Evolutionary conservation across 257 asterid species (phyloP).

Genomic region (Capsicum chinense): DNA sequence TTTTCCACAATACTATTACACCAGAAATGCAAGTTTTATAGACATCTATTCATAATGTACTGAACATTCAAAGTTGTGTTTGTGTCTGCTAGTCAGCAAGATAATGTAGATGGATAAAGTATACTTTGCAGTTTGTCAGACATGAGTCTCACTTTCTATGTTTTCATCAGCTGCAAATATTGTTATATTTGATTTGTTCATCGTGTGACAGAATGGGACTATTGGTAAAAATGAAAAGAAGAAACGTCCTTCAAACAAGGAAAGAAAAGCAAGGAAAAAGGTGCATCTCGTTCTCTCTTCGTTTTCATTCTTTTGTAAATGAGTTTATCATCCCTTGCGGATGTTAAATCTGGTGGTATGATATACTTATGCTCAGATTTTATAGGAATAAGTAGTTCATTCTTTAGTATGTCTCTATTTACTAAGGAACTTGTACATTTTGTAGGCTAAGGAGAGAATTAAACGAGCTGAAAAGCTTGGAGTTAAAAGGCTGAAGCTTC

Average conservation of each 20-base stretch:
- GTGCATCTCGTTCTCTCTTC: slow-evolving; percentile 37
- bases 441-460: slow-evolving; percentile 70
- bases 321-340: slow-evolving; percentile 12
- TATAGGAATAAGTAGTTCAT: slow-evolving; percentile 8
- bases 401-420: slow-evolving; percentile 31
- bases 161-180: background rate
- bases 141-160: background rate
- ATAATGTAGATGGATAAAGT: slow-evolving; percentile 21
- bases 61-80: slow-evolving; percentile 5
- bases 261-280: slow-evolving; percentile 72
- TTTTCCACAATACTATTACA: background rate
- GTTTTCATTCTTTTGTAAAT: slow-evolving; percentile 6
- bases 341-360: slow-evolving; percentile 2
- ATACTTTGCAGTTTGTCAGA: slow-evolving; percentile 19
- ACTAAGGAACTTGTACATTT: slow-evolving; percentile 29
- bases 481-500: slow-evolving; percentile 77
- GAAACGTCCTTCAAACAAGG: slow-evolving; percentile 63
- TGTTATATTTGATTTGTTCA: slow-evolving; percentile 36
- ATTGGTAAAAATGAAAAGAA: slow-evolving; percentile 58
- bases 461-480: slow-evolving; percentile 83
- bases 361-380: slow-evolving; percentile 6
- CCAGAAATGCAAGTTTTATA: background rate
- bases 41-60: background rate
- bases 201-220: slow-evolving; percentile 55
- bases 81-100: background rate